Conservation (phyloP, 2,329 filamentous ascomycete genomes). For the Paraconiothyrium brasiliense region DNA sequence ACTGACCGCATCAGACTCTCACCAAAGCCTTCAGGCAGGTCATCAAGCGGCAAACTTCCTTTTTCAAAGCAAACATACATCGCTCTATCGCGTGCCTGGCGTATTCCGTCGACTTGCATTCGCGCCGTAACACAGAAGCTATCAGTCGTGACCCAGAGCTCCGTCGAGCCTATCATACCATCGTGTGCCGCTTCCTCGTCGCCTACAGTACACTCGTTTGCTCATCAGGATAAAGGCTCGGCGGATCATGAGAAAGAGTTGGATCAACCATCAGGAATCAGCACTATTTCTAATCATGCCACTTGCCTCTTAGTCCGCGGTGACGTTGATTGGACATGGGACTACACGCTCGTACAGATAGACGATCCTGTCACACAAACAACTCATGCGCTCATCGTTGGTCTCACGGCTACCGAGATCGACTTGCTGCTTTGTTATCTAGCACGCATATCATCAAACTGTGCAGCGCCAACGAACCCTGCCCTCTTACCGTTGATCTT, state of each 20-base stretch:
- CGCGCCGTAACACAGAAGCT: constrained; percentile 26
- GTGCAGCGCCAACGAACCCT: constrained; percentile 17
- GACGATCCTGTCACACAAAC: constrained; percentile 17
- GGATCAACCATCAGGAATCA: background rate
- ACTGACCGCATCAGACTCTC: constrained; percentile 13
- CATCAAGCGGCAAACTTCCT: constrained; percentile 26
- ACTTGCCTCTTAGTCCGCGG: constrained; percentile 22
- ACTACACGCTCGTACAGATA: constrained; percentile 25
- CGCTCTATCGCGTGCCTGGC: constrained; percentile 22
- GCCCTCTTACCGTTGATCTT: constrained; percentile 22
- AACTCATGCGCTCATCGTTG: constrained; percentile 22
- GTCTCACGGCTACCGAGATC: constrained; percentile 29
- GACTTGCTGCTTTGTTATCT: constrained; percentile 24
- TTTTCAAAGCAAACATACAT: constrained; percentile 24
- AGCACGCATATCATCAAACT: constrained; percentile 3
- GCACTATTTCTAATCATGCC: constrained; percentile 17
- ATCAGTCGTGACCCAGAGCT: constrained; percentile 24
- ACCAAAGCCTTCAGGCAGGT: constrained; percentile 26
- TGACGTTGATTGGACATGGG: constrained; percentile 29
- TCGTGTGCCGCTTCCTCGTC: background rate
- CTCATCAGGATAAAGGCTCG: background rate
- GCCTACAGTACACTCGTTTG: background rate
- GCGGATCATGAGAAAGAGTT: background rate
- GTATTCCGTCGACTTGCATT: constrained; percentile 24
- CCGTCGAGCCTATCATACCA: constrained; percentile 12